These are phyloP conservation scores for Lactarius hatsudake DNA, from an alignment of 768 basidiomycete species.

Conservation along the genomic window DNA sequence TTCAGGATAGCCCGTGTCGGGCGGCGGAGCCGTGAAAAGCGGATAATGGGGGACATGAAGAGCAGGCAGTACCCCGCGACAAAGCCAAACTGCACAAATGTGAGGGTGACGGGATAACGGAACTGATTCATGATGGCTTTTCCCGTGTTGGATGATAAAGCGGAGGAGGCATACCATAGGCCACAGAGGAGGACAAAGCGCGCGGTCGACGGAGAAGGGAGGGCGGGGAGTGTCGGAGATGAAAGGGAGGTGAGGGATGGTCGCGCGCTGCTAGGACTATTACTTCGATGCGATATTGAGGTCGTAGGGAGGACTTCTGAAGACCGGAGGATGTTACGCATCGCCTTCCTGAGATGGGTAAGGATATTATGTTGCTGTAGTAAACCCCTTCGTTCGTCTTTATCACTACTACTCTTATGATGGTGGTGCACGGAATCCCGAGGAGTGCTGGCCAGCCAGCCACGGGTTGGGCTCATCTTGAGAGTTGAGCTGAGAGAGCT, in stretches of 20 bases:
- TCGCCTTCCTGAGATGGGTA: conserved; percentile 8
- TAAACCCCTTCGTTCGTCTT: conserved; percentile 8
- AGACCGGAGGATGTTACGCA: conserved; percentile 16
- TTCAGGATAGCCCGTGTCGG: conserved; percentile 73
- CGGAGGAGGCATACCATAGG: conserved; percentile 93
- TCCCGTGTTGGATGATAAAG: conserved; percentile 93
- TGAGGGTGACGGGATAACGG: conserved; percentile 93
- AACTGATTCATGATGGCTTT: conserved; percentile 93
- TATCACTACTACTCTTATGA: conserved; percentile 1
- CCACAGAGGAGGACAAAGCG: conserved; percentile 78
- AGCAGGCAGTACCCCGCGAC: conserved; percentile 84
- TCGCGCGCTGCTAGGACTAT: neutral
- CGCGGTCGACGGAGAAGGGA: conserved; percentile 35
- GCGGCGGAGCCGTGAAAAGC: conserved; percentile 61
- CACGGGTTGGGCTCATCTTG: conserved; percentile 14
- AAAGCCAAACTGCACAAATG: conserved; percentile 96
- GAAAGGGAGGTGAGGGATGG: conserved; percentile 8
- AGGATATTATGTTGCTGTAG: neutral
- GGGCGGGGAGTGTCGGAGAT: conserved; percentile 3
- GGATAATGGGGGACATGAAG: conserved; percentile 72
- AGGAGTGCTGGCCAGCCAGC: conserved; percentile 24
- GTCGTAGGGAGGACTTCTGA: conserved; percentile 18
- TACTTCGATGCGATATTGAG: conserved; percentile 10
- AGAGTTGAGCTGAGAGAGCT: conserved; percentile 27
- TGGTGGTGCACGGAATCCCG: conserved; percentile 9